Evolutionary conservation across 371 early-diverging fungal genomes (phyloP), one percentile per base, ranked within the genome.

Genomic region (Haplosporangium sp.): DNA sequence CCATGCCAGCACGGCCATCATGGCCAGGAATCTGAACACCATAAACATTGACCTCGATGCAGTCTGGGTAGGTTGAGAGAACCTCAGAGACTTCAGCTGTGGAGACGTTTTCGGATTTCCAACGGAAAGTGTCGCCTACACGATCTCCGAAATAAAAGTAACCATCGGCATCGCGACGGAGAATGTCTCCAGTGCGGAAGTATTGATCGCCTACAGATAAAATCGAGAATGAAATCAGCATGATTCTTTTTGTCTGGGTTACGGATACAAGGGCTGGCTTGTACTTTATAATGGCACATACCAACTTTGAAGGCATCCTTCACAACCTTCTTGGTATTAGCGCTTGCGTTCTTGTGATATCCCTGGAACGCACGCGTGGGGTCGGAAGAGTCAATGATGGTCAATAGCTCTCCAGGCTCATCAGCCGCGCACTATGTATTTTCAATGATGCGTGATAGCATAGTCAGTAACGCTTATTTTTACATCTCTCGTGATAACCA

Each of bases 1-100:
- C 94, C 94, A 93, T 93, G 41, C 92, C 92, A 12, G 92, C 93
- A 48, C 89, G 82, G 23, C 93, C 93, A 63, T 91, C 91, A 46
- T 88, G 85, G 23, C 83, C 65, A 0, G 87, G 88, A 10, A 89
- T 81, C 23, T 81, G 65, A 8, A 85, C 80, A 18, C 91, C 92
- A 62, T 90, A 92, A 2, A 91, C 87, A 69, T 90, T 92, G 53
- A 86, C 87, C 60, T 92, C 92, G 11, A 75, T 80, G 18, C 92
- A 81, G 42, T 81, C 87, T 0, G 91, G 88, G 62, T 86, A 91
- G 2, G 83, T 60, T 20, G 86, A 86, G 12, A 93, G 45, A 8
- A 82, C 88, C 55, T 86, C 86, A 0, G 88, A 85, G 11, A 93
- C 91, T 74, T 93, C 92, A 6, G 85, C 85, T 7, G 92, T 90